Conservation (phyloP, 2,329 filamentous ascomycete species). For the Aspergillus ruber region DNA sequence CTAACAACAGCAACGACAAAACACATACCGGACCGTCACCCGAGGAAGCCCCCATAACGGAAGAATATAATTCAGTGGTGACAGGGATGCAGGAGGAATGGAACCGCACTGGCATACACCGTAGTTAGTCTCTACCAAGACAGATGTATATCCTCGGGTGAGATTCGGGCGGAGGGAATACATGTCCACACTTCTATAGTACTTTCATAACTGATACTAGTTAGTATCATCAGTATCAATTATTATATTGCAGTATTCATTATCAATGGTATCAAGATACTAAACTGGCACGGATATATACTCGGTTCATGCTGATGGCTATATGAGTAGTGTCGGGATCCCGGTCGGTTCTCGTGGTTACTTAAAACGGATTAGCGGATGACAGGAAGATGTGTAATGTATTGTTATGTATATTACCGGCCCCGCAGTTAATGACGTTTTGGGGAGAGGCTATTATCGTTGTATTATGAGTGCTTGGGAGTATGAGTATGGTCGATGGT, state of each 20-base stretch:
- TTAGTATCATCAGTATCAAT: not conserved
- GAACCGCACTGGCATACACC: no score
- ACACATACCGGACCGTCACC: no score
- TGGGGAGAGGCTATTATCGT: not conserved
- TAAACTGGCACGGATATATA: no score
- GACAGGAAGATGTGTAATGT: not conserved
- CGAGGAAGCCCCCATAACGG: no score
- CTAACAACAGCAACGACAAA: no score
- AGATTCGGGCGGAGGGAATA: no score
- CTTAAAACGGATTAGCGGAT: not conserved
- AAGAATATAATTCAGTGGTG: no score
- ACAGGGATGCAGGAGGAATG: no score
- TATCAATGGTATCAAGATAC: no score
- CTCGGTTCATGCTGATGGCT: not conserved
- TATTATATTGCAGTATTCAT: not conserved
- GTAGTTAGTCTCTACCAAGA: no score
- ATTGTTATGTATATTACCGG: not conserved
- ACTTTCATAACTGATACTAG: not conserved
- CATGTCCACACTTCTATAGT: not conserved
- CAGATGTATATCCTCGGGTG: no score
- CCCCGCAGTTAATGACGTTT: not conserved
- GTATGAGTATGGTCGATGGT: not conserved
- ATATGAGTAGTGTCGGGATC: not conserved
- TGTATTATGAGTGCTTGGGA: no score
- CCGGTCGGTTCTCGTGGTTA: slow-evolving; percentile 2